Base-by-base conservation (phyloP, 2,329 filamentous ascomycete genomes). In the Botryosphaeria dothidea region DNA sequence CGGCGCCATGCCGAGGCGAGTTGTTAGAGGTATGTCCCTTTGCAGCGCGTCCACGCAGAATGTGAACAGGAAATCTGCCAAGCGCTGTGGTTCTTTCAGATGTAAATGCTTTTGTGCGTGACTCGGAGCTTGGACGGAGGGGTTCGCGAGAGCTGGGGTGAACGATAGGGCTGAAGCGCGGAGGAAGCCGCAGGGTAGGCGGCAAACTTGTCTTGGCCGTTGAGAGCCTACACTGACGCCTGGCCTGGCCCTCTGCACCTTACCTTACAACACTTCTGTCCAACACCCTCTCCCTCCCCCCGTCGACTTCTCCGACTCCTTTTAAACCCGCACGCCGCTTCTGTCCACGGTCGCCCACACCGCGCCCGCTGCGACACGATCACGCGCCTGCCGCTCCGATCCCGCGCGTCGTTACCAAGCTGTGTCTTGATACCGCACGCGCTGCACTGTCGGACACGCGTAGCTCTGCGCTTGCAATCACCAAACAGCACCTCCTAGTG, bases 151-250 rank as follows among this genome's bases (percentile, higher is more conserved):
- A 57, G 52, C 52, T 57, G 36, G 52, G 36, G 36, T n/a, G 19
- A 34, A 34, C 34, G 34, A 36, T 57, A 57, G 52, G 52, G 52
- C 52, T 57, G 52, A 56, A 19, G 31, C 15, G 46, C 51, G 19
- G 31, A 48, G 45, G 45, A 48, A 48, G 45, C 45, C 45, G 45
- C 45, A 48, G 31, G n/a, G 36, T 23, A 57, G 52, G 52, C 52
- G 52, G 52, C 52, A 57, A 57, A 34, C 52, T 41, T n/a, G 52
- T 36, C 38, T 57, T 19, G 52, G 52, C 52, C 52, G 52, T 57
- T 57, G 52, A 57, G n/a, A n/a, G 29, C 51, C 31, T 23, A 43
- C 52, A 57, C 36, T 49, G 46, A 49, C 46, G 46, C 46, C 46
- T 49, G 23, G 34, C 36, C 52, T 43, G 38, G 52, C 52, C 34